A percentile compares a stretch with the other conserved stretches of the same genome.
These are phyloP conservation scores for Croton laevigatus DNA, from an alignment of 441 rosid species.

Conservation along the genomic window DNA sequence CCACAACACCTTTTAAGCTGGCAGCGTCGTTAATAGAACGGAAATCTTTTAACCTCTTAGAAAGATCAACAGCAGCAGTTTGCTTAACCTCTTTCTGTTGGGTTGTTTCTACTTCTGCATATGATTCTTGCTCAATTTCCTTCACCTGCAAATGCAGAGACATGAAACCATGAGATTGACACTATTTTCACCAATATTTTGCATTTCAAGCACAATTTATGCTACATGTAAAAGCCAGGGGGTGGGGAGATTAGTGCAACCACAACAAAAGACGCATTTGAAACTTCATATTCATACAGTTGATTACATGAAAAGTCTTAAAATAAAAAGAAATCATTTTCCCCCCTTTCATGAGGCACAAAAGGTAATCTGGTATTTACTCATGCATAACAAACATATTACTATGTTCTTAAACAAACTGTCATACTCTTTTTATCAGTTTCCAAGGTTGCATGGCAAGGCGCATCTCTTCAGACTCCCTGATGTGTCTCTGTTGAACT, in stretches of 20 bases:
- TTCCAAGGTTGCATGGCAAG: constrained; percentile 81
- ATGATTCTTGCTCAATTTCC: constrained; percentile 75
- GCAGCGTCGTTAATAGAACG: constrained; percentile 56
- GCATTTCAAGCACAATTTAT: not conserved
- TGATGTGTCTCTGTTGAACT: constrained; percentile 56
- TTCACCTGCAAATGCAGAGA: constrained; percentile 47
- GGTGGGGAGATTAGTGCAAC: not conserved
- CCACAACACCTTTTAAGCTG: constrained; percentile 60
- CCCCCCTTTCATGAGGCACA: not conserved
- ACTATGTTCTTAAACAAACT: not conserved
- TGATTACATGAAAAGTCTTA: too few species aligned
- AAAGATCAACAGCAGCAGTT: constrained; percentile 75
- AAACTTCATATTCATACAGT: not conserved
- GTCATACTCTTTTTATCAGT: constrained; percentile 66
- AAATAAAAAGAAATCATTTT: not conserved
- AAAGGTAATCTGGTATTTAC: not conserved
- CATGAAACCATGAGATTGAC: not conserved
- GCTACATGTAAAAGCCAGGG: not conserved
- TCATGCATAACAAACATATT: not conserved
- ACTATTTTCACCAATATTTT: not conserved
- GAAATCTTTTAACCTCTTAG: constrained; percentile 71
- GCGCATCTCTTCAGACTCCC: constrained; percentile 74
- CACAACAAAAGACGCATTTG: not conserved
- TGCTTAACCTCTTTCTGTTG: constrained; percentile 57
- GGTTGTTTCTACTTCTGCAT: constrained; percentile 43